phyloP scores from a whole-genome alignment of 495 filamentous ascomycete species.

The Ascobolus immersus region DNA sequence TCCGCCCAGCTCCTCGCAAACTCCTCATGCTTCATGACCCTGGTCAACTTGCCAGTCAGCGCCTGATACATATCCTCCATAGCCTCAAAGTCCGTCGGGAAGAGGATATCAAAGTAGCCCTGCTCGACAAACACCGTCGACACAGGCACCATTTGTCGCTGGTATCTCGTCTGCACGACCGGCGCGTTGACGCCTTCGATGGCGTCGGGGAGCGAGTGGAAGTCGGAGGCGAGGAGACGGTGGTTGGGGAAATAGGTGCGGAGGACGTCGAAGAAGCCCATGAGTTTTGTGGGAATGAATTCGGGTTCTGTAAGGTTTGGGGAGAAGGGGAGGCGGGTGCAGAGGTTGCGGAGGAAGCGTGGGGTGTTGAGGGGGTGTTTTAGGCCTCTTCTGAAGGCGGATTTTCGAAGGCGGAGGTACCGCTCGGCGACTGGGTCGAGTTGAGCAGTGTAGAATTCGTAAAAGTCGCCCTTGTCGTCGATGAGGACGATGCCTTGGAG shows the following conservation, averaged over 20 bases:
- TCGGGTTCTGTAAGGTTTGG: constrained; percentile 53
- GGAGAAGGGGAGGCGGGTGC: constrained; percentile 37
- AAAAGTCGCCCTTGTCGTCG: constrained; percentile 66
- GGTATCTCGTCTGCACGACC: constrained; percentile 83
- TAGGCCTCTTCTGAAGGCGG: constrained; percentile 27
- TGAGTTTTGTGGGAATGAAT: constrained; percentile 77
- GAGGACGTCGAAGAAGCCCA: constrained; percentile 89
- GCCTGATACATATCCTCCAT: constrained; percentile 75
- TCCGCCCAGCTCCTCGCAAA: constrained; percentile 75
- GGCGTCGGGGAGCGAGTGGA: constrained; percentile 58
- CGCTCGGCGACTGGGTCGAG: constrained; percentile 64
- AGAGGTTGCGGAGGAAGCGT: constrained; percentile 30
- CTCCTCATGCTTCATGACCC: constrained; percentile 64
- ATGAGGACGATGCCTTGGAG: constrained; percentile 73
- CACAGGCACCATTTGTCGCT: constrained; percentile 65
- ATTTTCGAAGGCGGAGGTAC: constrained; percentile 53
- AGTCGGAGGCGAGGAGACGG: constrained; percentile 71
- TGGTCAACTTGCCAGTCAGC: constrained; percentile 69
- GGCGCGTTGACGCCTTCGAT: constrained; percentile 66
- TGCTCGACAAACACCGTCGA: constrained; percentile 83
- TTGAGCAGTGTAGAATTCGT: constrained; percentile 58
- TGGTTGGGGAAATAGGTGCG: constrained; percentile 68
- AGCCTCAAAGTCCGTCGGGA: constrained; percentile 78
- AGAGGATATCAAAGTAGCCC: constrained; percentile 96
- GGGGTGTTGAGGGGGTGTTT: constrained; percentile 29